These are phyloP conservation scores for Penstemon davidsonii DNA, from an alignment of 257 asterid species.

Conservation along the genomic window DNA sequence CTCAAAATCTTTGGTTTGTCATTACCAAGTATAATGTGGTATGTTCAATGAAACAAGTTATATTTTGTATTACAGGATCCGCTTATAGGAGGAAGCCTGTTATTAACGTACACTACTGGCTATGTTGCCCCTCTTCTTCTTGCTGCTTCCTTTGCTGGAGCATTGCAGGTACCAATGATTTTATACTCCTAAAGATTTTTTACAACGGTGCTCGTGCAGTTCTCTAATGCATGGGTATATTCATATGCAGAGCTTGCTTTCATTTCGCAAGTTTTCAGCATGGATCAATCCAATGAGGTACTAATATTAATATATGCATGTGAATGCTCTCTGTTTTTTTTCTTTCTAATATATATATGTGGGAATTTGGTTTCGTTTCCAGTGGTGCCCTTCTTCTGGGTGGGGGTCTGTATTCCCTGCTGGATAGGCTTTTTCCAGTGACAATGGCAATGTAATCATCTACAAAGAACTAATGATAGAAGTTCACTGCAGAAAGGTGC, in stretches of 20 bases:
- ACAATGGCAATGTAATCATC: constrained; percentile 73
- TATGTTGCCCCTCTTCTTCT: constrained; percentile 92
- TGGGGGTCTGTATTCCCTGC: constrained; percentile 77
- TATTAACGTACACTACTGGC: constrained; percentile 90
- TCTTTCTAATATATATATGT: background rate
- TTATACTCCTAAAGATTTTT: too few species aligned
- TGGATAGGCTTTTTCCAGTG: constrained; percentile 74
- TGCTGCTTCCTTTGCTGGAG: constrained; percentile 99
- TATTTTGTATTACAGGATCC: constrained; percentile 60
- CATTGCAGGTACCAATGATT: constrained; percentile 67
- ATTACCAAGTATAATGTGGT: background rate
- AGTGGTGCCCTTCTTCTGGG: constrained; percentile 92
- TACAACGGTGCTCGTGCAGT: too few species aligned
- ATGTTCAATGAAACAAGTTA: background rate
- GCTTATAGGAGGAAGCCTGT: constrained; percentile 78
- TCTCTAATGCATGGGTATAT: constrained; percentile 25
- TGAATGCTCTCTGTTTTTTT: background rate
- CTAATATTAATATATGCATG: constrained; percentile 1
- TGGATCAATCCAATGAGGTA: constrained; percentile 95
- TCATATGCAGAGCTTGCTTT: constrained; percentile 76
- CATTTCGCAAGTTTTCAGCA: constrained; percentile 93
- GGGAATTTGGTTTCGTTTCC: constrained; percentile 20
- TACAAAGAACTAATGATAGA: background rate
- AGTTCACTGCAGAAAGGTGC: background rate
- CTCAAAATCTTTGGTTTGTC: background rate